Base-by-base conservation (phyloP, 768 basidiomycete genomes). In the Kwoniella newhampshirensis region DNA sequence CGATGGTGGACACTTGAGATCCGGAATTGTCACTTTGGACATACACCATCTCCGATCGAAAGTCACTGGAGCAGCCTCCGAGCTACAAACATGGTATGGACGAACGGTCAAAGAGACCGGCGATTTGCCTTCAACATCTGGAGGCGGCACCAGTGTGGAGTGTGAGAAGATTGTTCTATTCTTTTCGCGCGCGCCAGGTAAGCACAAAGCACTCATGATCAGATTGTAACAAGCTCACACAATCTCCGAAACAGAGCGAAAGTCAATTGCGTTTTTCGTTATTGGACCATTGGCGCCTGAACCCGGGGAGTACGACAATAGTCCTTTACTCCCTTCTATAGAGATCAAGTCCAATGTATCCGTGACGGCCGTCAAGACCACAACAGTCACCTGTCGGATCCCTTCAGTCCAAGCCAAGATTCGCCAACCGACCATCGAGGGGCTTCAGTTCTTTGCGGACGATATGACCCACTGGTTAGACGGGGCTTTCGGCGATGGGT, bases 401-500 rank as follows among this genome's bases (percentile, higher is more conserved):
- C 89, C 91, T 13, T 85, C 85, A 3, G 74, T 87, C n/a, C 70
- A 73, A 37, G 60, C 75, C 28, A 60, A 63, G 37, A 64, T 73
- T 32, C 57, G 58, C 9, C 94, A 97, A 73, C 68, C 77, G 4
- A 59, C 79, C 1, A 75, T 92, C 7, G 90, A 97, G 69, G 83
- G 83, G 12, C 73, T 98, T 17, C 91, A 97, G 74, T 87, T 86
- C 67, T 89, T 87, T 81, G 86, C 85, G 6, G 96, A 99, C 70
- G 92, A 97, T 69, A 72, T 86, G 25, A 78, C 85, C n/a, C 89
- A 88, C 66, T 81, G 87, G 48, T 66, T 86, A 3, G 87, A 87
- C 49, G 80, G 78, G 15, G 75, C 79, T 5, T 66, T 70, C 42
- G 65, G 59, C 4, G 69, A 67, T 49, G 69, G 60, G 12, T 73